Conservation (phyloP, 139 green algal genomes). For the Tetratostichococcus sp. region DNA sequence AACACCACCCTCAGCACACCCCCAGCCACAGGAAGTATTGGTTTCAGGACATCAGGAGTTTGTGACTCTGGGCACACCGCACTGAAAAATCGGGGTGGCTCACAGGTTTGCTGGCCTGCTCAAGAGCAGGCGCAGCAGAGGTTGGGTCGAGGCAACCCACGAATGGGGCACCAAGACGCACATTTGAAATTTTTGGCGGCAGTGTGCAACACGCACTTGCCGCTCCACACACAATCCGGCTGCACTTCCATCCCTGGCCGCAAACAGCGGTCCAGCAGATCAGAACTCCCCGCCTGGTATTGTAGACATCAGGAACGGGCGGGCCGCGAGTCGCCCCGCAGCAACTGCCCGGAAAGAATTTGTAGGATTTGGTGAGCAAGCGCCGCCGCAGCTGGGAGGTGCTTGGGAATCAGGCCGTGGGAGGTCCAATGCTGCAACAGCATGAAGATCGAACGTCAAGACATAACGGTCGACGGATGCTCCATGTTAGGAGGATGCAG, state of each 20-base stretch:
- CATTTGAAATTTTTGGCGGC: neutral
- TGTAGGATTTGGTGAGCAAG: neutral
- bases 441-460: too few species aligned
- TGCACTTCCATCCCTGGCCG: neutral
- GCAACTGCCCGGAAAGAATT: neutral
- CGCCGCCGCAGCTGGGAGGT: neutral
- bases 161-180: neutral
- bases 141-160: neutral
- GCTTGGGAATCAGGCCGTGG: neutral
- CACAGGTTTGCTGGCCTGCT: neutral
- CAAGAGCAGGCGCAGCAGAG: neutral
- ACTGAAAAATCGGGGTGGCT: conserved; percentile 1
- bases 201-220: neutral
- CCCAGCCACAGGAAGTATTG: neutral
- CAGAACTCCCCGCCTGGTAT: neutral
- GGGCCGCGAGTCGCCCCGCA: too few species aligned
- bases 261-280: neutral
- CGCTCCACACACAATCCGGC: neutral
- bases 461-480: too few species aligned
- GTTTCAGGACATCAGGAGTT: neutral
- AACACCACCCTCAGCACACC: neutral
- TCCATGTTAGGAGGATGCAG: too few species aligned
- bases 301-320: neutral
- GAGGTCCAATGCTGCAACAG: neutral
- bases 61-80: neutral